Evolutionary conservation across 1,284 basidiomycete genomes (phyloP).

Genomic region (Porodaedalea pini): DNA sequence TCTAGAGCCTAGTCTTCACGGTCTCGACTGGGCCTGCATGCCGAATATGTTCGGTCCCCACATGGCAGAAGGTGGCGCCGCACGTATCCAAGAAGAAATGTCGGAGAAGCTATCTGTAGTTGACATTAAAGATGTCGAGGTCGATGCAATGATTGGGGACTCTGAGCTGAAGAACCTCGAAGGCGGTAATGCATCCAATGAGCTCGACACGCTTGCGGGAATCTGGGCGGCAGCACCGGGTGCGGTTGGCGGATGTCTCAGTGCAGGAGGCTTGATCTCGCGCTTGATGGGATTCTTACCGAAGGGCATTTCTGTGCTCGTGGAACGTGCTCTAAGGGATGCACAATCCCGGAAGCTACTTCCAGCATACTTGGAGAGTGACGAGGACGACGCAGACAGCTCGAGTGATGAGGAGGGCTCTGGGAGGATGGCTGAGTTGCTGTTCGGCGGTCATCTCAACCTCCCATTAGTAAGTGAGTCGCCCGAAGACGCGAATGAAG

Average conservation of each 20-base stretch:
- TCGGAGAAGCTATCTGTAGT: neutral
- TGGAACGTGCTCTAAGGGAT: slow-evolving; percentile 14
- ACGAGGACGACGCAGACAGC: slow-evolving; percentile 11
- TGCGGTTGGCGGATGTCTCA: neutral
- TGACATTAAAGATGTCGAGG: slow-evolving; percentile 7
- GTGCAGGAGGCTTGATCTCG: slow-evolving; percentile 2
- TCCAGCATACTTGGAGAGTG: neutral
- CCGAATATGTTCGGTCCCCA: slow-evolving; percentile 54
- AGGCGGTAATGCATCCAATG: neutral
- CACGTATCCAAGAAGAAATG: slow-evolving; percentile 16
- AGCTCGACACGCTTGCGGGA: neutral
- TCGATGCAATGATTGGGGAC: slow-evolving; percentile 8
- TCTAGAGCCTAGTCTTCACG: slow-evolving; percentile 54
- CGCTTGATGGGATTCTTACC: slow-evolving; percentile 13
- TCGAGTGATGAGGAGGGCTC: slow-evolving; percentile 15
- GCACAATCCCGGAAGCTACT: neutral
- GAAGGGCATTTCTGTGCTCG: slow-evolving; percentile 9
- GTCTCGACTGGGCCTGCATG: slow-evolving; percentile 70
- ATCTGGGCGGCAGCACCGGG: slow-evolving; percentile 12
- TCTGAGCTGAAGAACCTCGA: slow-evolving; percentile 14
- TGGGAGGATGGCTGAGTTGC: slow-evolving; percentile 14
- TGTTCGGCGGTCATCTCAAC: slow-evolving; percentile 14
- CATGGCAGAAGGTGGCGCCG: slow-evolving; percentile 16
- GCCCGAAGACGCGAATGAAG: neutral
- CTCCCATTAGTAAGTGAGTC: neutral